Percentiles rank a stretch among this genome's conserved stretches.
phyloP scores from a whole-genome alignment of 768 basidiomycete species.

The Tulasnella sp. region DNA sequence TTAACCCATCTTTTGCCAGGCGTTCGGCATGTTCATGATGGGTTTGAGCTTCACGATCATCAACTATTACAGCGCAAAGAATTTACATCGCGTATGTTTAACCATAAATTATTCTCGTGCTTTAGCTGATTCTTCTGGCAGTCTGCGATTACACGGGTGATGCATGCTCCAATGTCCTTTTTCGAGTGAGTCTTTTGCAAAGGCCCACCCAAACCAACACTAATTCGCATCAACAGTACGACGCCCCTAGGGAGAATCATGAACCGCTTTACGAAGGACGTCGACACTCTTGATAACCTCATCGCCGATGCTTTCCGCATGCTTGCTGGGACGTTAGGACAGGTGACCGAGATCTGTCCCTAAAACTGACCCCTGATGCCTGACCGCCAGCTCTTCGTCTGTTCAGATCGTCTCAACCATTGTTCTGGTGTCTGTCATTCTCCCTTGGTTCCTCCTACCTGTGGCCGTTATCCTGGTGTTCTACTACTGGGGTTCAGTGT shows the following conservation, averaged over 20 bases:
- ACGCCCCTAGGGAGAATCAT: conserved; percentile 43
- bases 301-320: conserved; percentile 33
- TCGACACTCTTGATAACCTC: conserved; percentile 44
- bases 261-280: conserved; percentile 44
- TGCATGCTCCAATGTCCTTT: conserved; percentile 15
- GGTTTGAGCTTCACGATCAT: not conserved
- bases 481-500: conserved; percentile 40
- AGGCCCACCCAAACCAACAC: not conserved
- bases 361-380: conserved; percentile 2
- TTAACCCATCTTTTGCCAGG: not conserved
- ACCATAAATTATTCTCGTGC: not conserved
- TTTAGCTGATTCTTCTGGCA: not conserved
- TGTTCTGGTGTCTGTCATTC: conserved; percentile 2
- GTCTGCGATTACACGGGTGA: not conserved
- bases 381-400: conserved; percentile 39
- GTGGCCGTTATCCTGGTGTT: conserved; percentile 9
- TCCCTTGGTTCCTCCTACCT: conserved; percentile 8
- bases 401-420: conserved; percentile 9
- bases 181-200: conserved; percentile 18
- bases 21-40: conserved; percentile 21
- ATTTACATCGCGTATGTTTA: conserved; percentile 5
- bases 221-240: not conserved
- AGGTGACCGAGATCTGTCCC: not conserved
- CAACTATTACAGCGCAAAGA: conserved; percentile 5
- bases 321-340: not conserved